Base-by-base conservation (phyloP, 2,329 filamentous ascomycete genomes). In the Neofusicoccum cordaticola region DNA sequence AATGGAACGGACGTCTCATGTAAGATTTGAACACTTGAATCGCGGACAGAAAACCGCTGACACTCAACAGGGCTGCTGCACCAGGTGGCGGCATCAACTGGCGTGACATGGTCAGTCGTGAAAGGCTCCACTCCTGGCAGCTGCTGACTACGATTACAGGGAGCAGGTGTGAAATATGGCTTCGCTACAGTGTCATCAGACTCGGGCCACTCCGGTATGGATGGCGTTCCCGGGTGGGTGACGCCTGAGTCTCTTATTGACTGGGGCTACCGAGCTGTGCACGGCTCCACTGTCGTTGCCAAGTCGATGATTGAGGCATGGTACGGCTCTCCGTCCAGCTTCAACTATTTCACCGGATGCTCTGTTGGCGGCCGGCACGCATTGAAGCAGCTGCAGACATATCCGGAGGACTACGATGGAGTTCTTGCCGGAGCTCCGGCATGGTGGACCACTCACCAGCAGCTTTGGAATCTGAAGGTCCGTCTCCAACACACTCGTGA, bases 361-460 rank as follows among this genome's bases (percentile, higher is more conserved):
- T 87, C 84, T 0, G 82, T 84, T 0, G 86, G 86, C 4, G 86
- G 86, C 0, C 78, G 86, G 0, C 84, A 88, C 74, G 86, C 84
- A 2, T 75, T 86, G 42, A 84, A 84, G 62, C 80, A 82, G 4
- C 81, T 83, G 0, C 81, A 88, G 67, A 70, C 74, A 9, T 86
- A 81, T 65, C 84, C 86, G 0, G 75, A 82, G 0, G 84, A 87
- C 66, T 87, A 87, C 63, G 84, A 87, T 67, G 85, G 85, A n/a
- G 78, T 84, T 6, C 69, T 87, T 1, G 81, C 84, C 13, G 83
- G 84, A 9, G 83, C 79, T 4, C 76, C 80, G 9, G 78, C 83
- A 0, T 85, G 83, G 82, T 84, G 81, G 76, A 83, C 78, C 0
- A 78, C 73, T 47, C 80, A 83, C 68, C 68, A 86, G 39, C 77